Conservation (phyloP, 306 rosid species). For the Abrus precatorius region DNA sequence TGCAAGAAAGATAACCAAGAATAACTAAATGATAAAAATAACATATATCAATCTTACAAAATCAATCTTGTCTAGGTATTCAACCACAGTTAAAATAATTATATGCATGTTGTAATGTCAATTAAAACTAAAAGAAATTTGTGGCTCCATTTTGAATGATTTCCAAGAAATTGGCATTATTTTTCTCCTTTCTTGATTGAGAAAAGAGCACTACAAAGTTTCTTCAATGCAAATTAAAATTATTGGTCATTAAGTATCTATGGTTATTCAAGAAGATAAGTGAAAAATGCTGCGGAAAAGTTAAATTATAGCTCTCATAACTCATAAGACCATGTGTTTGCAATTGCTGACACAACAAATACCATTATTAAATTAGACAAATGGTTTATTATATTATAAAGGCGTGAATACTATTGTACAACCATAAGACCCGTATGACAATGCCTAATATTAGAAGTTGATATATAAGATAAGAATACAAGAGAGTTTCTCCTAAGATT, state of each 20-base stretch:
- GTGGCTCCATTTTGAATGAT: background rate
- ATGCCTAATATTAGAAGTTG: background rate
- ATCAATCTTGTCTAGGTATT: slow-evolving; percentile 5
- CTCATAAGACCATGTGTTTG: slow-evolving; percentile 9
- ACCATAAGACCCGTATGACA: background rate
- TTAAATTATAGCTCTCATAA: slow-evolving; percentile 24
- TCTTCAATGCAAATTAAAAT: slow-evolving; percentile 21
- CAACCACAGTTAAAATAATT: slow-evolving; percentile 15
- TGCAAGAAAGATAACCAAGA: slow-evolving; percentile 55
- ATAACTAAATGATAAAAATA: slow-evolving; percentile 34
- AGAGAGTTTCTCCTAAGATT: background rate
- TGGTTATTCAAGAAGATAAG: slow-evolving; percentile 19
- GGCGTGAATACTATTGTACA: background rate
- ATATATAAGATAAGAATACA: slow-evolving; percentile 4
- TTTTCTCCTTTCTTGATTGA: slow-evolving; percentile 17
- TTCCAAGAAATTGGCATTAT: background rate
- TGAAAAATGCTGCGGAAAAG: slow-evolving; percentile 12
- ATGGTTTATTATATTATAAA: slow-evolving; percentile 20
- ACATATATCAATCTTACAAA: slow-evolving; percentile 21
- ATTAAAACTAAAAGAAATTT: background rate
- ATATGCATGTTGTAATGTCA: slow-evolving; percentile 1
- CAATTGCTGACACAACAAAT: slow-evolving; percentile 24
- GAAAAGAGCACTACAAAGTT: slow-evolving; percentile 10
- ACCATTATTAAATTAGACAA: slow-evolving; percentile 22
- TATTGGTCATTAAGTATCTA: background rate